Evolutionary conservation across 345 rosid species (phyloP), one percentile per base, ranked within the genome.

Genomic region (Corymbia maculata): DNA sequence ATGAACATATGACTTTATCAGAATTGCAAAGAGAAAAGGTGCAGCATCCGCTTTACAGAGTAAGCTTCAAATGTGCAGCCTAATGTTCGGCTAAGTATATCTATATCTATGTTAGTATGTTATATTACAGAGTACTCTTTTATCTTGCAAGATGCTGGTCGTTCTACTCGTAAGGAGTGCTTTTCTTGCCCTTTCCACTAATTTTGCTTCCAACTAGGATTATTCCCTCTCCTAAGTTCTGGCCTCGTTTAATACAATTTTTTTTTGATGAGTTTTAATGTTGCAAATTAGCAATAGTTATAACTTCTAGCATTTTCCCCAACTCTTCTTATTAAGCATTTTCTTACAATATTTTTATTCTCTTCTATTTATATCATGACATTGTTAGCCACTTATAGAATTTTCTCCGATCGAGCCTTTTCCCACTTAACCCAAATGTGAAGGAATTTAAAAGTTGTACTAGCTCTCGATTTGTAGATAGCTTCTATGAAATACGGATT

Each of bases 401-500:
- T 26, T 59, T 59, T 55, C 66, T 59, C 66, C 24, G 24, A 59
- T 59, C 66, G 10, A 59, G n/a, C 15, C 12, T 59, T 59, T 26
- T 24, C 66, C 2, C n/a, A 59, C n/a, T 59, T 59, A 59, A 4
- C 24, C 12, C 66, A 59, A 24, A 26, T 59, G 24, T 1, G 28
- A 26, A 26, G 66, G 30, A 26, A 11, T 59, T 11, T 59, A 26
- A 24, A 59, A 59, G 66, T 59, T 59, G 12, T 21, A 21, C 0
- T 24, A 11, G 6, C 7, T 59, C 66, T 59, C 15, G 7, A 24
- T 59, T 59, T 26, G 14, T 24, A 24, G 6, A 59, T 26, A 59
- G 30, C 3, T 59, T 0, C 4, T 61, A 3, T 0, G 16, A 61
- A 28, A 61, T 22, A 28, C 15, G 12, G 2, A 61, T 12, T 61